phyloP scores from a whole-genome alignment of 2,329 filamentous ascomycete genomes.

The Alternaria triticimaculans region DNA sequence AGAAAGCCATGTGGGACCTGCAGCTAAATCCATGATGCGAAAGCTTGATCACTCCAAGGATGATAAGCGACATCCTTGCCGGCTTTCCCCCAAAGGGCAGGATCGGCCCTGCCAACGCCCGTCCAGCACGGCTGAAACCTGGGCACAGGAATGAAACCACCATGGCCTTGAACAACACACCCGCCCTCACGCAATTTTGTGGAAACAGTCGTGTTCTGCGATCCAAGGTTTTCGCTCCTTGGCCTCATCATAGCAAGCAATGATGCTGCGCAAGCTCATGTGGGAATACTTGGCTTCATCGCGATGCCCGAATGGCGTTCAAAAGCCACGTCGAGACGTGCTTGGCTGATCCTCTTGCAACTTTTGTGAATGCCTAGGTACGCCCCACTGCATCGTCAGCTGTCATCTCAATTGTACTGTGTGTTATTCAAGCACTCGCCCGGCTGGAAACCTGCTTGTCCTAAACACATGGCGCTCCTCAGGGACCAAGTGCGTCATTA shows the following conservation, averaged over 20 bases:
- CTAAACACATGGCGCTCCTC: not conserved
- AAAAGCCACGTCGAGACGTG: not conserved
- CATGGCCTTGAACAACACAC: not conserved
- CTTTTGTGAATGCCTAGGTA: not conserved
- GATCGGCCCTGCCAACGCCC: not conserved
- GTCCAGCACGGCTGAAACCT: not conserved
- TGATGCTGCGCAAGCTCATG: not conserved
- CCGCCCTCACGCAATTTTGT: not conserved
- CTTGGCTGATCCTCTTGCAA: not conserved
- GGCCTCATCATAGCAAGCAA: not conserved
- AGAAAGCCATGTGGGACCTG: constrained; percentile 9
- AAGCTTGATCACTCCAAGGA: constrained; percentile 9
- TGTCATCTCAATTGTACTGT: not conserved
- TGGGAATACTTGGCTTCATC: not conserved
- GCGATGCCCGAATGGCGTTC: not conserved
- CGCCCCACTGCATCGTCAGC: not conserved
- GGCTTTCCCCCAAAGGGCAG: not conserved
- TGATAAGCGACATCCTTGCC: not conserved
- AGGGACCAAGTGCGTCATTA: not conserved
- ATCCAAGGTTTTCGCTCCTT: not conserved
- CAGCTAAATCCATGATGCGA: constrained; percentile 4
- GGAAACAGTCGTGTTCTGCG: not conserved
- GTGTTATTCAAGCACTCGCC: not conserved
- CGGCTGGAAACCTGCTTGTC: not conserved
- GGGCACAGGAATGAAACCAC: not conserved